Evolutionary conservation across 805 yeast species (phyloP), one percentile per base, ranked within the genome.

Genomic region (Priceomyces melissophilus): DNA sequence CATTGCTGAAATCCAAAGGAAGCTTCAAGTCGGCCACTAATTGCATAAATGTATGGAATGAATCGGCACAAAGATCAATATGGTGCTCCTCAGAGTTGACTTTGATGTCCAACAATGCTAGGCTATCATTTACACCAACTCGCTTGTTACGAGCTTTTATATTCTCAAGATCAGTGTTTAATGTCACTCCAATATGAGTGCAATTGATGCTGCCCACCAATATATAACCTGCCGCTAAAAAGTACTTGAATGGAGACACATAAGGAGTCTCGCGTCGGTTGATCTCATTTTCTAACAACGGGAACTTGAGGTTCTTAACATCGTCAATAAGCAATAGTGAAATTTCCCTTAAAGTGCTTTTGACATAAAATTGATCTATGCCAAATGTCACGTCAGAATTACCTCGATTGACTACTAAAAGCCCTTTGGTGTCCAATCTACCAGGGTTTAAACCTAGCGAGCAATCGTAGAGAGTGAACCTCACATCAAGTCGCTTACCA

Each of bases 11-110:
- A 5, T 71, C 60, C 1, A 86, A 60, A 0, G 90, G 89, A 10
- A 78, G 78, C 50, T 84, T 86, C 50, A 90, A 65, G 52, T 88
- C 96, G 44, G 78, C 81, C 8, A 82, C 47, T 7, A 86, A 52
- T 46, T 84, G 95, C 2, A 79, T 45, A 32, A 90, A 59, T 10
- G 91, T 78, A 52, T 87, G 84, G 0, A 81, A 73, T 0, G 96
- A 87, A 56, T 90, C 98, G 1, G 96, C 91, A 65, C 96, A 89
- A 2, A 82, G 43, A 17, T 79, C 81, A 1, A 83, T 35, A 14
- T 63, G 67, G 11, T 75, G 56, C 12, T 64, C 63, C 41, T 79
- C 85, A 5, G 78, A 47, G 38, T 70, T 71, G 8, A 81, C 53
- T 35, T 73, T 75, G 25, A 81, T 34, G 37, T 73, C 78, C 2